Conservation (phyloP, 495 filamentous ascomycete genomes). For the Penicillium chermesinum region DNA sequence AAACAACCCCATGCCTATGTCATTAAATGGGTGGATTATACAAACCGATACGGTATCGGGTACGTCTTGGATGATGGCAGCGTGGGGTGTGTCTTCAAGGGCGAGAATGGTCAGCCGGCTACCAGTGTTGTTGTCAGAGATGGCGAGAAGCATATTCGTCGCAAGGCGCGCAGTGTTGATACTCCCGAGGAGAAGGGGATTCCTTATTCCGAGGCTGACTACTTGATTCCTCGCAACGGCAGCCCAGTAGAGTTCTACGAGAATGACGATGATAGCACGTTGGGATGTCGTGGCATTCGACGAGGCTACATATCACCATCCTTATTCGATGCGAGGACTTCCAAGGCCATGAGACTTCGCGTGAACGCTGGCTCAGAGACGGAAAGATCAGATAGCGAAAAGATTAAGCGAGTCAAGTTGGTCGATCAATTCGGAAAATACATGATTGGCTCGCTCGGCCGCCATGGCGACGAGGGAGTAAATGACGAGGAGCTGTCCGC, state of each 20-base stretch:
- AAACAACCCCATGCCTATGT: constrained; percentile 50
- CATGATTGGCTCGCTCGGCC: constrained; percentile 64
- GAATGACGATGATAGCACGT: constrained; percentile 50
- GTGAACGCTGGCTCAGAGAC: constrained; percentile 49
- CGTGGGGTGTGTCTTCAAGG: constrained; percentile 75
- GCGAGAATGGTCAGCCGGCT: constrained; percentile 54
- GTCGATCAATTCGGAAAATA: constrained; percentile 94
- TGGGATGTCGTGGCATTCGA: constrained; percentile 51
- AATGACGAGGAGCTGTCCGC: constrained; percentile 27
- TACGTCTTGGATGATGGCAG: constrained; percentile 83
- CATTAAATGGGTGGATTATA: constrained; percentile 93
- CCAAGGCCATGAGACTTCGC: constrained; percentile 39
- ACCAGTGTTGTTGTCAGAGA: constrained; percentile 66
- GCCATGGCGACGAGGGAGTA: constrained; percentile 41
- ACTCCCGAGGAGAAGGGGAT: constrained; percentile 51
- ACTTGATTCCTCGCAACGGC: constrained; percentile 60
- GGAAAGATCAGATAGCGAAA: constrained; percentile 57
- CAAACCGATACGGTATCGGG: constrained; percentile 81
- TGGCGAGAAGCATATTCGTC: constrained; percentile 46
- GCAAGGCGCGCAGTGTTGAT: constrained; percentile 50
- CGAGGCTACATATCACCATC: constrained; percentile 56
- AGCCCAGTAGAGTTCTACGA: constrained; percentile 76
- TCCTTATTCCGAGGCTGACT: constrained; percentile 51
- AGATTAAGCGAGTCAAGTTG: constrained; percentile 67
- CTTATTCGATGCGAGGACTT: constrained; percentile 45